Conservation (phyloP, 2,329 filamentous ascomycete genomes). For the Shiraia bambusicola region DNA sequence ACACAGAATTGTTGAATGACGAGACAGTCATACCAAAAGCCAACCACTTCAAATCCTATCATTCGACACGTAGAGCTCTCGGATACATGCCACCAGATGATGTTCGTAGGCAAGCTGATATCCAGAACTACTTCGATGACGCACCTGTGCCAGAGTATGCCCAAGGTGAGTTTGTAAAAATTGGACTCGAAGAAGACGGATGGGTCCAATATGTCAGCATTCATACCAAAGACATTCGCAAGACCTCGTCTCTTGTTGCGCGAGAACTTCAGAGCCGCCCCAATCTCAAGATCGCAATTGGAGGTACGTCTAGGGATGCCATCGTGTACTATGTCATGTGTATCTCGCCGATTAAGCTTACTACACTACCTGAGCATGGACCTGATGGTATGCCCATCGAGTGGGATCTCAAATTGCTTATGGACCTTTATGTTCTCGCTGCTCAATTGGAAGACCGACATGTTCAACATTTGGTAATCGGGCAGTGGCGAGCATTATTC, state of each 20-base stretch:
- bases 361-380: background rate
- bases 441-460: background rate
- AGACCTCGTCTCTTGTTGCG: background rate
- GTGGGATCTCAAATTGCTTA: background rate
- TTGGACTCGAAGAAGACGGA: conserved; percentile 4
- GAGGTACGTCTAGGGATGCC: background rate
- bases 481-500: background rate
- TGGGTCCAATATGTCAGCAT: background rate
- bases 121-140: conserved; percentile 2
- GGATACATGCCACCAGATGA: conserved; percentile 6
- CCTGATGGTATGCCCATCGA: too few relatives aligned
- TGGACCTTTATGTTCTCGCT: conserved; percentile 1
- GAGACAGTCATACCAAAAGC: background rate
- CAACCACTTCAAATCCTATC: background rate
- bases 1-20: background rate
- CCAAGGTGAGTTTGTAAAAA: background rate
- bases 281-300: background rate
- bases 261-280: background rate
- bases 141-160: background rate
- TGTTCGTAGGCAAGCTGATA: conserved; percentile 8
- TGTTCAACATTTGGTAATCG: conserved; percentile 1
- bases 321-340: background rate
- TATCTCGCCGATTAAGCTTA: background rate
- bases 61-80: background rate
- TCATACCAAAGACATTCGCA: background rate